Evolutionary conservation across 2,329 filamentous ascomycete species (phyloP).

Genomic region (Tympanopsis confertula): DNA sequence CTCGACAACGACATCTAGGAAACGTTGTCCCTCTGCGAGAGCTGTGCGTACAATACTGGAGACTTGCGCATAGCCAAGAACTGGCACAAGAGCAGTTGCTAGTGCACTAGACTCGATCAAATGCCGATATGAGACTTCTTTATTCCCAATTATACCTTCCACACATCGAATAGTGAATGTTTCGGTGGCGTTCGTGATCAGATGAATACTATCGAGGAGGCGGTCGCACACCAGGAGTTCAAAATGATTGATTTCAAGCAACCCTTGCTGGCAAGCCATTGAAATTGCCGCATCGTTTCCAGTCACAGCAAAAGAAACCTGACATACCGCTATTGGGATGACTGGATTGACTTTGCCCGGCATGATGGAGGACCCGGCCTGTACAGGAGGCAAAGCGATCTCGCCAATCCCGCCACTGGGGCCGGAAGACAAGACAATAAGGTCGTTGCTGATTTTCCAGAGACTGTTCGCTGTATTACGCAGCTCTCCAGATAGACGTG

Average conservation of each 20-base stretch:
- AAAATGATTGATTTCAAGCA: conserved; percentile 4
- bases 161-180: conserved; percentile 2
- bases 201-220: conserved; percentile 2
- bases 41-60: conserved; percentile 2
- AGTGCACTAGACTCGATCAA: conserved; percentile 2
- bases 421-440: conserved; percentile 2
- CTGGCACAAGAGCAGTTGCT: conserved; percentile 3
- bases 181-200: too few species aligned
- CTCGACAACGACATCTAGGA: too few species aligned
- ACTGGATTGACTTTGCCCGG: conserved; percentile 4
- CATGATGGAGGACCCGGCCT: conserved; percentile 4
- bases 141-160: conserved; percentile 2
- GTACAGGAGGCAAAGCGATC: conserved; percentile 2
- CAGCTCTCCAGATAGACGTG: conserved; percentile 2
- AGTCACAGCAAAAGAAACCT: conserved; percentile 1
- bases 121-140: conserved; percentile 2
- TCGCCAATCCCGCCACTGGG: conserved; percentile 2
- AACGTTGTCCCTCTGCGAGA: background rate
- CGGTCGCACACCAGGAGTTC: conserved; percentile 3
- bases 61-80: conserved; percentile 1
- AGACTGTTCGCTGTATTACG: conserved; percentile 2
- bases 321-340: conserved; percentile 2
- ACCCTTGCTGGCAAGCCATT: conserved; percentile 2
- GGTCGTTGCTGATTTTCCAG: conserved; percentile 3
- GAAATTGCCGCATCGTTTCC: conserved; percentile 2